Base-by-base conservation (phyloP, 2,329 filamentous ascomycete species). In the Diaporthe australafricana region DNA sequence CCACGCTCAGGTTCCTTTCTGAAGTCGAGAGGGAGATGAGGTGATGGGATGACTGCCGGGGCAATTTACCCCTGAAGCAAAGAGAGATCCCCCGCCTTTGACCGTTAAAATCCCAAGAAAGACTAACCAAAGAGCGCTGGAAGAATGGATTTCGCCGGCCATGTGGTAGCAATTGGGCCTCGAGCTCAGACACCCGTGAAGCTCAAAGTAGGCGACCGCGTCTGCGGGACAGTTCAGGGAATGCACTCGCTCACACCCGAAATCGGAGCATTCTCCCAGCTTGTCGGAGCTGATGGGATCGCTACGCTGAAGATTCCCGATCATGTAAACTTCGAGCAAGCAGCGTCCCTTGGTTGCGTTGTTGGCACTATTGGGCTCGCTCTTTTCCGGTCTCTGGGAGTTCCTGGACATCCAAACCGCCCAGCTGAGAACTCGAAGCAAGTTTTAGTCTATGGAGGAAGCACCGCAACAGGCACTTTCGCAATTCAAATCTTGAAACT, bases 301-400 rank as follows among this genome's bases (percentile, higher is more conserved):
- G 9, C 53, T 11, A 20, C 53, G 47, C 45, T 67, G 9, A 67
- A 67, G 20, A 20, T 67, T 14, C 45, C 62, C 9, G 47, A 25
- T 11, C 8, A 40, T 27, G 53, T 67, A 45, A 7, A 14, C 7
- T 53, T 52, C 16, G 42, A 50, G 14, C 45, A 52, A 4, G 62
- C 45, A 8, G 45, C 62, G 4, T 38, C 62, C 6, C 35, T 67
- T 3, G 45, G 45, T n/a, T 6, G 38, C 27, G 62, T 45, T 7
- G 12, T 67, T 47, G 42, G 16, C 16, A 47, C 42, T n/a, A 68
- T 75, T 8, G 77, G 76, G 2, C 38, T 76, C 65, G 75, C 77
- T 7, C 57, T 77, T n/a, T 78, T 68, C 42, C 48, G 71, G 38
- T 68, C 52, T 9, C 47, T 79, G 17, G 56, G 73, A 40, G 35